Conservation (phyloP, 2,329 filamentous ascomycete genomes). For the Arthroderma uncinatum region DNA sequence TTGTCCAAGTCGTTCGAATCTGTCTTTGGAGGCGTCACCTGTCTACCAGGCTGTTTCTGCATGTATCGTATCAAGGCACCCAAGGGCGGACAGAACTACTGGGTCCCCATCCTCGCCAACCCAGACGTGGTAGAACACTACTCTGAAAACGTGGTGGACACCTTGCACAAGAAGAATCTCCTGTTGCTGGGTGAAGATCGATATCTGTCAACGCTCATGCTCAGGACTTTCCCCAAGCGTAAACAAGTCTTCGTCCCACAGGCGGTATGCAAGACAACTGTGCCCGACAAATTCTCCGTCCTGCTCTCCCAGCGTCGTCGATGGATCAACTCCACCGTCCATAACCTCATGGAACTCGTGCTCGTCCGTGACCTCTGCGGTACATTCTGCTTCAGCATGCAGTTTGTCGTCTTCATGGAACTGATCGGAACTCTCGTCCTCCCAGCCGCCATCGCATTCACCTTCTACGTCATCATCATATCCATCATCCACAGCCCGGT, state of each 20-base stretch:
- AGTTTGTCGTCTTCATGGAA: conserved; percentile 95
- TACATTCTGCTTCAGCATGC: conserved; percentile 99
- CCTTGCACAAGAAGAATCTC: conserved; percentile 93
- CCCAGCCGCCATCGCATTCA: conserved; percentile 92
- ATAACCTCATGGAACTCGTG: conserved; percentile 96
- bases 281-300: conserved; percentile 85
- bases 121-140: conserved; percentile 98
- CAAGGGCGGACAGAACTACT: conserved; percentile 97
- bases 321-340: conserved; percentile 99
- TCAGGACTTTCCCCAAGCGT: conserved; percentile 95
- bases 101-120: conserved; percentile 96
- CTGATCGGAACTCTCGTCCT: conserved; percentile 87
- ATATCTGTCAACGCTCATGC: conserved; percentile 92
- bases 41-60: conserved; percentile 96
- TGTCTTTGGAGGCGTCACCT: conserved; percentile 97
- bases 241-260: conserved; percentile 98
- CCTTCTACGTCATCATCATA: conserved; percentile 83
- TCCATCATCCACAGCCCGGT: conserved; percentile 67
- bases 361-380: conserved; percentile 92
- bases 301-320: conserved; percentile 86
- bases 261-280: conserved; percentile 96
- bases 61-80: conserved; percentile 99
- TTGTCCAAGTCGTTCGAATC: conserved; percentile 95
- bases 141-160: conserved; percentile 97
- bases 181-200: conserved; percentile 86